phyloP scores from a whole-genome alignment of 768 basidiomycete genomes.

The Phylloporus rhodoxanthus region DNA sequence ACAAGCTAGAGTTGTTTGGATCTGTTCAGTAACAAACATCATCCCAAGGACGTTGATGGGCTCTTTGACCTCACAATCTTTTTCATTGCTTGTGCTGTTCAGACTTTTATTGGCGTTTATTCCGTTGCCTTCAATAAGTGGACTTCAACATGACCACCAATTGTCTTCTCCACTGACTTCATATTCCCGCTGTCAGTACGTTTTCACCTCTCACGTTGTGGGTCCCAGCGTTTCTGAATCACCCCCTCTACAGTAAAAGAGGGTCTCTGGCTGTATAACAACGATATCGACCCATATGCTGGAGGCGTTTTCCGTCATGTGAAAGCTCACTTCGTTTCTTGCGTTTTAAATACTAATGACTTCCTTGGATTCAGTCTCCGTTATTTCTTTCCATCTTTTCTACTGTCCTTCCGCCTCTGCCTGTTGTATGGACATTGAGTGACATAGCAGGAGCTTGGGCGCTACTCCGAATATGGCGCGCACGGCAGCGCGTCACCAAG shows the following conservation, averaged over 20 bases:
- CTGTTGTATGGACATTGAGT: slow-evolving; percentile 61
- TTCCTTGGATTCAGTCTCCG: slow-evolving; percentile 54
- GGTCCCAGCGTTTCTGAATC: slow-evolving; percentile 4
- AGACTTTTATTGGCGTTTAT: slow-evolving; percentile 51
- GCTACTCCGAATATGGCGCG: slow-evolving; percentile 61
- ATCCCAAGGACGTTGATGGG: no score
- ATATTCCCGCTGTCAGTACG: slow-evolving; percentile 61
- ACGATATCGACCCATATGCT: slow-evolving; percentile 81
- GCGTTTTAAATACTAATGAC: neutral
- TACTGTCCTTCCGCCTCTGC: slow-evolving; percentile 54
- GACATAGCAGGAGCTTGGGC: slow-evolving; percentile 68
- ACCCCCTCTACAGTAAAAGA: slow-evolving; percentile 62
- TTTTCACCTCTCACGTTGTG: neutral
- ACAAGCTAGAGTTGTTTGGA: no score
- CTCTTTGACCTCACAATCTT: slow-evolving; percentile 12
- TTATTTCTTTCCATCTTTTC: slow-evolving; percentile 73
- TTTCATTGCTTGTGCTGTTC: slow-evolving; percentile 40
- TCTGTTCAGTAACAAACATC: no score
- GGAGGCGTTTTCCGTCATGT: slow-evolving; percentile 87
- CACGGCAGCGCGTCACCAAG: slow-evolving; percentile 46
- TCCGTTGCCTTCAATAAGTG: slow-evolving; percentile 36
- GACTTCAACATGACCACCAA: slow-evolving; percentile 65
- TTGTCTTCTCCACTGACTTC: slow-evolving; percentile 79
- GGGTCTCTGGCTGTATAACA: slow-evolving; percentile 73
- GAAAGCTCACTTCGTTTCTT: slow-evolving; percentile 23